phyloP scores from a whole-genome alignment of 805 yeast species.

The Barnettozyma californica region DNA sequence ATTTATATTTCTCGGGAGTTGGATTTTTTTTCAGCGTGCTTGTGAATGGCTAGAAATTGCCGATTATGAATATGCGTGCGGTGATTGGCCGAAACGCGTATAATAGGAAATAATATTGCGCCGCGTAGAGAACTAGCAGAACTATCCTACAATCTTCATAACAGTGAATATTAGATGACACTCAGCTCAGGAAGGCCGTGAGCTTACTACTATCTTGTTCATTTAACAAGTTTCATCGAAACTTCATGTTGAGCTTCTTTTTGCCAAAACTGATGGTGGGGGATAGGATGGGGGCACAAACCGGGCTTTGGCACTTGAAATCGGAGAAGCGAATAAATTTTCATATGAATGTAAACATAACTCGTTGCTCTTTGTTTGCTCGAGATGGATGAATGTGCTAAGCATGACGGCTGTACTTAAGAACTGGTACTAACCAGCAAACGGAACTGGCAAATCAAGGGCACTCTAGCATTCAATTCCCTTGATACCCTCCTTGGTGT shows the following conservation, averaged over 20 bases:
- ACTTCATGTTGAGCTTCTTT: not conserved
- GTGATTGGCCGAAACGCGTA: constrained; percentile 18
- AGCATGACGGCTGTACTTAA: no score
- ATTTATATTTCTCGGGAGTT: constrained; percentile 10
- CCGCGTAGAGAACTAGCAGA: not conserved
- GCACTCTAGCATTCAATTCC: not conserved
- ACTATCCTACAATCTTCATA: not conserved
- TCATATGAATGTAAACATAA: no score
- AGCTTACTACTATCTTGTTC: no score
- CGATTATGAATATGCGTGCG: constrained; percentile 22
- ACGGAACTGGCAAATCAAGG: not conserved
- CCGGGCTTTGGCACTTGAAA: not conserved
- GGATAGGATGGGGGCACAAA: not conserved
- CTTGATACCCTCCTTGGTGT: not conserved
- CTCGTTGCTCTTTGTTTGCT: no score
- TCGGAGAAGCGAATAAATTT: no score
- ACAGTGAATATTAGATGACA: not conserved
- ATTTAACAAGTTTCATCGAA: not conserved
- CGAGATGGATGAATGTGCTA: not conserved
- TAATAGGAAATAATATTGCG: not conserved
- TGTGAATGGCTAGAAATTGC: constrained; percentile 21
- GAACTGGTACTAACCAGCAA: not conserved
- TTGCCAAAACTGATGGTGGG: not conserved
- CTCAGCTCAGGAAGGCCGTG: no score
- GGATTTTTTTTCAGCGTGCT: not conserved